Evolutionary conservation across 495 filamentous ascomycete genomes (phyloP), one percentile per base, ranked within the genome.

Genomic region (Letharia lupina): DNA sequence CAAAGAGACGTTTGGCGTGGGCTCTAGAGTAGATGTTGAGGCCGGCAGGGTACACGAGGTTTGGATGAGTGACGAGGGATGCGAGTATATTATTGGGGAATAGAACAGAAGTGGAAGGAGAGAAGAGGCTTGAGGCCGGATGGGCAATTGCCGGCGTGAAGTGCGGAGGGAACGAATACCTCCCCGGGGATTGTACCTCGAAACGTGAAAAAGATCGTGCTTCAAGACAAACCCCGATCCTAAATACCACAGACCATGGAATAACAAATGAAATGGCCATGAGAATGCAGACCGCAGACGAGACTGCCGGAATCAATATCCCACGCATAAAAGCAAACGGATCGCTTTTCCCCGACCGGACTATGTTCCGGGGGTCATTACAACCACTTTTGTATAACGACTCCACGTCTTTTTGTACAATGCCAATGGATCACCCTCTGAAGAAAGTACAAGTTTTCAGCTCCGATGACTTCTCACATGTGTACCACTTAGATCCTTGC

Each of bases 71-170:
- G 48, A 73, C 1, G 79, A 86, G 63, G 91, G 91, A 0, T 95
- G 91, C 76, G 91, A 89, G 48, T 91, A 91, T 79, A 88, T 93
- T 31, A 91, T 94, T 75, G 91, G 91, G 28, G 90, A 70, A 39
- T 64, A 54, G 69, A 47, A 59, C 41, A 44, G 44, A 44, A 47
- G 28, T 4, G 15, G 10, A 13, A n/a, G 13, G n/a, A 42, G 6
- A 28, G 10, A 18, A 0, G 35, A 18, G 40, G 23, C 37, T 1
- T 10, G 18, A 15, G 60, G 28, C 31, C 15, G 39, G 16, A 42
- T 11, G n/a, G 15, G 28, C 13, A 31, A 37, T 15, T 7, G 3
- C 16, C 18, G 54, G 33, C 28, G n/a, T 57, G 33, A 35, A 37
- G 15, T 57, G 33, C 54, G 28, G 13, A 16, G 8, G 0, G 20